Conservation (phyloP, 768 basidiomycete genomes). For the Hygrophorus pudorinus region DNA sequence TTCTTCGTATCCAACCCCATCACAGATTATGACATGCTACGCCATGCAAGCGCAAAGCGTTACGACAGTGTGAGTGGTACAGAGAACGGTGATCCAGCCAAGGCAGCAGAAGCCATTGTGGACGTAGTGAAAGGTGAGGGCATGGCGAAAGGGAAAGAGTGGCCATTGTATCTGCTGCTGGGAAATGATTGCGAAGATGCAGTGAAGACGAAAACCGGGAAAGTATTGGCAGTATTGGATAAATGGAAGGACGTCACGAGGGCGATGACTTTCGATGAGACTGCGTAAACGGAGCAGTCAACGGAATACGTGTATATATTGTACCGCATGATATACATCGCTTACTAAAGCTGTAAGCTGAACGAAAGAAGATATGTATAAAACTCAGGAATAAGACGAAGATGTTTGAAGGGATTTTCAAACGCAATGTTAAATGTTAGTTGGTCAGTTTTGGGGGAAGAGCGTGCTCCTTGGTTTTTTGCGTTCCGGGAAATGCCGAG, state of each 20-base stretch:
- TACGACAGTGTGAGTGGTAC: slow-evolving; percentile 30
- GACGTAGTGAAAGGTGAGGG: slow-evolving; percentile 45
- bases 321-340: no score
- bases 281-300: no score
- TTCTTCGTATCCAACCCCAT: slow-evolving; percentile 32
- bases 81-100: slow-evolving; percentile 46
- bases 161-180: slow-evolving; percentile 38
- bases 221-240: slow-evolving; percentile 35
- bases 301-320: no score
- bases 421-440: no score
- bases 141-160: slow-evolving; percentile 31
- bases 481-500: no score
- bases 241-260: slow-evolving; percentile 44
- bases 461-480: no score
- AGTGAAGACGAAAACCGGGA: slow-evolving; percentile 37
- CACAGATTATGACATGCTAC: slow-evolving; percentile 38
- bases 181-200: slow-evolving; percentile 46
- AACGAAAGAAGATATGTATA: no score
- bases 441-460: no score
- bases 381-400: no score
- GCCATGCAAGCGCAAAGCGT: slow-evolving; percentile 19
- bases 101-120: slow-evolving; percentile 42
- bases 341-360: no score
- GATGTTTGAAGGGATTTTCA: no score
- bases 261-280: slow-evolving; percentile 19